Evolutionary conservation across 208 protist genomes (phyloP).

Genomic region (Herpetomonas tarakana): DNA sequence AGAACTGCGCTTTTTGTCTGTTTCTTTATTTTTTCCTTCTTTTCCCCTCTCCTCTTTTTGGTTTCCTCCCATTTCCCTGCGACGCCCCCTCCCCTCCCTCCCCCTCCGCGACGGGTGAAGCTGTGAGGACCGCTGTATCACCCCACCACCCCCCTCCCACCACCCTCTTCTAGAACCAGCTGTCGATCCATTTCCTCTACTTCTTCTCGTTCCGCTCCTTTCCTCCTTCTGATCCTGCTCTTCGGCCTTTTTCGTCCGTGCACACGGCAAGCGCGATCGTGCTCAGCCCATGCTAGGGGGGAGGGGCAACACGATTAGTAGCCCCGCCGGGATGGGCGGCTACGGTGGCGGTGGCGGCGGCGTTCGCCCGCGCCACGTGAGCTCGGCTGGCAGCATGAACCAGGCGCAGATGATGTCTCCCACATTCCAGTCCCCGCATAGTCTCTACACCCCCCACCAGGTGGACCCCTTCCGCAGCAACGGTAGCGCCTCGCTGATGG

Average conservation of each 20-base stretch:
- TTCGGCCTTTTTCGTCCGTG: constrained; percentile 12
- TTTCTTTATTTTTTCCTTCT: constrained; percentile 1
- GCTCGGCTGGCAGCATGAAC: constrained; percentile 16
- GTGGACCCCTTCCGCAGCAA: constrained; percentile 61
- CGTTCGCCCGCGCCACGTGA: constrained; percentile 6
- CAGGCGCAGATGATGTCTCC: constrained; percentile 36
- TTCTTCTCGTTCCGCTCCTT: neutral
- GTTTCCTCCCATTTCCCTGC: too few species aligned
- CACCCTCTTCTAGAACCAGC: too few species aligned
- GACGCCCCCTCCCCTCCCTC: too few species aligned
- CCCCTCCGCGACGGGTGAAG: too few species aligned
- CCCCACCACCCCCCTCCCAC: too few species aligned
- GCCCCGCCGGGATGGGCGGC: constrained; percentile 6
- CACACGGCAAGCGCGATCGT: too few species aligned
- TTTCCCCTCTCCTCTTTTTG: neutral
- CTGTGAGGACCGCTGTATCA: too few species aligned
- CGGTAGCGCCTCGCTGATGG: constrained; percentile 37
- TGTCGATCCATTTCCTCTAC: neutral
- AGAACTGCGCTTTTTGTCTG: constrained; percentile 1
- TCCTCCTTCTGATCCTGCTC: constrained; percentile 3
- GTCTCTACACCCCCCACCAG: constrained; percentile 61
- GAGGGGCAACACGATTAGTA: constrained; percentile 12
- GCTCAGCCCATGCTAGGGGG: constrained; percentile 8
- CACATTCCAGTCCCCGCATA: constrained; percentile 48
- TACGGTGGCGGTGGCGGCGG: constrained; percentile 5